These are phyloP conservation scores for Cavenderia fasciculata DNA, from an alignment of 78 protist species.

Conservation along the genomic window DNA sequence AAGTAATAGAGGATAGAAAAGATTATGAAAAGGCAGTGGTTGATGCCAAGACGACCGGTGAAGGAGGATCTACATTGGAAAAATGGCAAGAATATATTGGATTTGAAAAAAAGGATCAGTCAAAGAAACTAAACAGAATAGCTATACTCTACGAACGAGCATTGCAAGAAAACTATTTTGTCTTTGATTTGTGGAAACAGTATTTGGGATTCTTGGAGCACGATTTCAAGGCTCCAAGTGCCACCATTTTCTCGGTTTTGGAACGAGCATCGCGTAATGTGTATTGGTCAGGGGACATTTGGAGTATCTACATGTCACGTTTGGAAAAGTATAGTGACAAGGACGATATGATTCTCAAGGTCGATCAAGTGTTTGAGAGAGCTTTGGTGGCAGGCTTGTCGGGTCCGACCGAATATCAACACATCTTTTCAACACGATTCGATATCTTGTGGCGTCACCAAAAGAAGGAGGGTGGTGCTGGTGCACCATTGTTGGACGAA, in stretches of 20 bases:
- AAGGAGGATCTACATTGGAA: background rate
- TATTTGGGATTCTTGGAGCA: background rate
- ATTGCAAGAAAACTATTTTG: background rate
- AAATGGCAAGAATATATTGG: slow-evolving; percentile 55
- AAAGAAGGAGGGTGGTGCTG: too few relatives aligned
- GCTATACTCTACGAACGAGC: slow-evolving; percentile 26
- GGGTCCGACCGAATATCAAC: background rate
- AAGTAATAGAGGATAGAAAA: background rate
- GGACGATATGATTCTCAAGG: background rate
- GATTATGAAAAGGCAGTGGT: background rate
- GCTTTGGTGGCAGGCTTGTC: slow-evolving; percentile 27
- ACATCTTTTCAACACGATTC: slow-evolving; percentile 1
- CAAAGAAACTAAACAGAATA: background rate
- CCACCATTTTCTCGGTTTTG: background rate
- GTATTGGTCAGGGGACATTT: slow-evolving; percentile 64
- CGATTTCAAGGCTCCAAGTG: background rate
- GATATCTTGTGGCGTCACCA: slow-evolving; percentile 46
- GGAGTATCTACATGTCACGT: slow-evolving; percentile 15
- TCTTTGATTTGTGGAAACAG: background rate
- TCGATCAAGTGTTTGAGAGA: slow-evolving; percentile 9
- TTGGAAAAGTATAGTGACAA: background rate
- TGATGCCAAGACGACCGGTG: background rate
- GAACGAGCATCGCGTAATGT: slow-evolving; percentile 13
- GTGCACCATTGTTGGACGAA: too few relatives aligned
- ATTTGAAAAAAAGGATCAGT: slow-evolving; percentile 13